These are phyloP conservation scores for Dryadomyces sulphureus DNA, from an alignment of 2,329 filamentous ascomycete genomes.

Conservation along the genomic window DNA sequence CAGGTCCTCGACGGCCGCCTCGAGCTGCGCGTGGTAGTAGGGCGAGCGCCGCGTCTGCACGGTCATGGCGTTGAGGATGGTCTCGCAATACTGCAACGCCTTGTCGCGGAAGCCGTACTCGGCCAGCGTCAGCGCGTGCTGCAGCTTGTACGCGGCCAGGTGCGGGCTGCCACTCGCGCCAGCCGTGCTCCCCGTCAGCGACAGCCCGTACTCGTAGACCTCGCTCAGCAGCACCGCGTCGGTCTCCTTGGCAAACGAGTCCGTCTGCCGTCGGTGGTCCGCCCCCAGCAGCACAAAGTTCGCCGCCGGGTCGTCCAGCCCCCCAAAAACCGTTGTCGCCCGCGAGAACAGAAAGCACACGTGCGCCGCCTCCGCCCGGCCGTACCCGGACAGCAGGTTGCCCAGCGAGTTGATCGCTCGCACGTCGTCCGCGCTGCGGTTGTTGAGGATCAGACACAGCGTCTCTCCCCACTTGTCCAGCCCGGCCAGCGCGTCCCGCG, in stretches of 20 bases:
- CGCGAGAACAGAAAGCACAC: constrained; percentile 86
- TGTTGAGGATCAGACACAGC: constrained; percentile 69
- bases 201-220: constrained; percentile 80
- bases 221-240: constrained; percentile 91
- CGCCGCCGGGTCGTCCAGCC: constrained; percentile 64
- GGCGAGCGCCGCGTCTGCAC: constrained; percentile 71
- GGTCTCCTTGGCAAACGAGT: constrained; percentile 62
- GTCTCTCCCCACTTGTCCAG: constrained; percentile 93
- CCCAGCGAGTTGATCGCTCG: constrained; percentile 69
- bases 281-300: constrained; percentile 68
- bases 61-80: constrained; percentile 60
- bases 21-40: constrained; percentile 68
- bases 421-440: constrained; percentile 64
- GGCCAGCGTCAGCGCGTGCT: constrained; percentile 71
- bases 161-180: constrained; percentile 47
- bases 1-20: constrained; percentile 69
- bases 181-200: constrained; percentile 46
- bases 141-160: constrained; percentile 78
- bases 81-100: constrained; percentile 83
- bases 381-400: constrained; percentile 69
- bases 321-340: constrained; percentile 56
- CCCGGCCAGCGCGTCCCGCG: constrained; percentile 65
- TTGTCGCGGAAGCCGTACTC: constrained; percentile 72
- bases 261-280: constrained; percentile 58
- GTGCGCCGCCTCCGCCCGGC: constrained; percentile 79